Evolutionary conservation across 345 rosid genomes (phyloP).

Genomic region (Brassica nigra): DNA sequence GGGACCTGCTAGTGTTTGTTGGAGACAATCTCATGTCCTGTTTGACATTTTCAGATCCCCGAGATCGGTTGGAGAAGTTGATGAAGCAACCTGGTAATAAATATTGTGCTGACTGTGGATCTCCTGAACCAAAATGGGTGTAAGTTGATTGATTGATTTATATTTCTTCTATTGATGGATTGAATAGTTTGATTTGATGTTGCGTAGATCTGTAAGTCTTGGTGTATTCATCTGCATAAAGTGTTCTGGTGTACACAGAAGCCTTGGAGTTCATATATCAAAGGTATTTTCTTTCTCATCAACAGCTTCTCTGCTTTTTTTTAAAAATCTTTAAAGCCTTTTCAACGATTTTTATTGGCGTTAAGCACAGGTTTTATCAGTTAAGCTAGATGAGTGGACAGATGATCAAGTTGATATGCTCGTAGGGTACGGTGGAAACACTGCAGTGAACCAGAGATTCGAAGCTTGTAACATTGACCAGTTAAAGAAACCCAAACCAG

Average conservation of each 20-base stretch:
- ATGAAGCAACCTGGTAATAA: slow-evolving; percentile 58
- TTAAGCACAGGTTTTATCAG: slow-evolving; percentile 70
- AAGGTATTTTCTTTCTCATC: slow-evolving; percentile 54
- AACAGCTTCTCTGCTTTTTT: not conserved
- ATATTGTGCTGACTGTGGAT: slow-evolving; percentile 91
- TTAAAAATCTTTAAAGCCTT: slow-evolving; percentile 10
- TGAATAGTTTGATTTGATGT: slow-evolving; percentile 28
- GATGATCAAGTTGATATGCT: slow-evolving; percentile 83
- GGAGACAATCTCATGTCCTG: not conserved
- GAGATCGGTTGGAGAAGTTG: slow-evolving; percentile 58
- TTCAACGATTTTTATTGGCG: not conserved
- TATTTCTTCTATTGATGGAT: slow-evolving; percentile 12
- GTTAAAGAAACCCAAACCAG: slow-evolving; percentile 67
- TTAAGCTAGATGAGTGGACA: slow-evolving; percentile 95
- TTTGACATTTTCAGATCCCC: slow-evolving; percentile 49
- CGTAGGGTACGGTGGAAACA: slow-evolving; percentile 74
- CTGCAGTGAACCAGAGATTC: slow-evolving; percentile 61
- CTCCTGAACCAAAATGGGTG: slow-evolving; percentile 98
- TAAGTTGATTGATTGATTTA: slow-evolving; percentile 47
- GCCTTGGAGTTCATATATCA: slow-evolving; percentile 97
- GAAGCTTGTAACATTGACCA: slow-evolving; percentile 73
- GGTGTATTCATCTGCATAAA: slow-evolving; percentile 96
- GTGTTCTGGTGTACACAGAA: slow-evolving; percentile 97
- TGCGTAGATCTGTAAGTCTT: slow-evolving; percentile 65
- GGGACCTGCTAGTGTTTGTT: not conserved